These are phyloP conservation scores for Beta vulgaris DNA, from an alignment of 148 eudicot genomes.

Conservation along the genomic window DNA sequence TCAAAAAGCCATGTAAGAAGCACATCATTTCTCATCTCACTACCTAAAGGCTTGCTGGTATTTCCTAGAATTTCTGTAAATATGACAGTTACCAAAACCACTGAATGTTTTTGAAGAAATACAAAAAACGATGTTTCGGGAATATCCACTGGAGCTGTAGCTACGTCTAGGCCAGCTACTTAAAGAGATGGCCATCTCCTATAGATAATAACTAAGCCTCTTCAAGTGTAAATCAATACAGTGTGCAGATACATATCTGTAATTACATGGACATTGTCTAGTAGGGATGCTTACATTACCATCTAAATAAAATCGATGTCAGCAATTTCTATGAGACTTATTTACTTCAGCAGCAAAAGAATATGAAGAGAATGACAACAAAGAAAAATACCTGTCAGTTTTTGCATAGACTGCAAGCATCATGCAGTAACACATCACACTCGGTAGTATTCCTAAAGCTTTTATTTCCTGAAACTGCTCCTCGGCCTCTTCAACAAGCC, in stretches of 20 bases:
- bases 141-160: background rate
- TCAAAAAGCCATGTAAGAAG: background rate
- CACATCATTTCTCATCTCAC: background rate
- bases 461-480: constrained; percentile 86
- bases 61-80: background rate
- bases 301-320: background rate
- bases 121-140: background rate
- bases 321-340: background rate
- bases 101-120: background rate
- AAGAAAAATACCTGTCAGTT: constrained; percentile 59
- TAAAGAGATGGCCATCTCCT: background rate
- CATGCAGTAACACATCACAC: constrained; percentile 93
- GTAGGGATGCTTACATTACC: constrained; percentile 1
- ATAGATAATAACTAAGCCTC: background rate
- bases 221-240: background rate
- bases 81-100: background rate
- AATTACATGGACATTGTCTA: background rate
- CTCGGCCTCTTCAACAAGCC: constrained; percentile 86
- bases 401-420: constrained; percentile 89
- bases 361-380: background rate
- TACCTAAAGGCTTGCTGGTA: background rate
- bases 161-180: background rate
- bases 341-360: background rate
- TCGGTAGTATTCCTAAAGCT: constrained; percentile 73
- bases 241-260: background rate